Evolutionary conservation across 495 filamentous ascomycete genomes (phyloP), one percentile per base, ranked within the genome.

Genomic region (Podospora pseudoanserina): DNA sequence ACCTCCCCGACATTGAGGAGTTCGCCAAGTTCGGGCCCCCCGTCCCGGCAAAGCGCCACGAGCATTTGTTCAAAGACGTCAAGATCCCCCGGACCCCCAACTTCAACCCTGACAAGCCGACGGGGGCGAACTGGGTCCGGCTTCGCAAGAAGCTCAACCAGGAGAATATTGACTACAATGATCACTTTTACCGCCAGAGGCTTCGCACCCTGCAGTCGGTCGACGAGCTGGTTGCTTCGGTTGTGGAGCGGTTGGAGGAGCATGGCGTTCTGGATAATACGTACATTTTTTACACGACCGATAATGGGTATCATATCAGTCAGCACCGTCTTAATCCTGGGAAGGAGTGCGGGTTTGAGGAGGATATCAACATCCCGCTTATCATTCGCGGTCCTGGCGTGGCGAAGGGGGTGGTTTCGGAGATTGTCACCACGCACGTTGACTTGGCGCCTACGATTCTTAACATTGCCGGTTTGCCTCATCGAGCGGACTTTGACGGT

Each of bases 271-370:
- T 91, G 7, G 87, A 91, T 13, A 86, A 90, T 68, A 92, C 90
- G 0, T 92, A 87, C 67, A 83, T 93, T 59, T 82, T 93, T 63
- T 92, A 89, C 73, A 89, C 89, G 1, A 88, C 86, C 0, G 90
- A 92, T 70, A 92, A 93, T 69, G 90, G 90, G 0, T 92, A 88
- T 74, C 89, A 92, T 69, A 90, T 92, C 64, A 86, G 89, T 27
- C 90, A 92, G 69, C 90, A 93, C 72, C 83, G 90, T 5, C 71
- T 92, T 34, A 86, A 87, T 13, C 89, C 90, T 2, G 90, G 90
- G 2, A 93, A 93, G 77, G 83, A 86, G 39, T 89, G 86, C 65
- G 88, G 88, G 1, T 92, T 86, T 64, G 89, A 92, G 69, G 88
- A 91, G 73, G 90, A 93, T 71, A 88, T 92, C 68, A 88, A 90